Evolutionary conservation across 768 basidiomycete species (phyloP).

Genomic region (Lactarius quietus): DNA sequence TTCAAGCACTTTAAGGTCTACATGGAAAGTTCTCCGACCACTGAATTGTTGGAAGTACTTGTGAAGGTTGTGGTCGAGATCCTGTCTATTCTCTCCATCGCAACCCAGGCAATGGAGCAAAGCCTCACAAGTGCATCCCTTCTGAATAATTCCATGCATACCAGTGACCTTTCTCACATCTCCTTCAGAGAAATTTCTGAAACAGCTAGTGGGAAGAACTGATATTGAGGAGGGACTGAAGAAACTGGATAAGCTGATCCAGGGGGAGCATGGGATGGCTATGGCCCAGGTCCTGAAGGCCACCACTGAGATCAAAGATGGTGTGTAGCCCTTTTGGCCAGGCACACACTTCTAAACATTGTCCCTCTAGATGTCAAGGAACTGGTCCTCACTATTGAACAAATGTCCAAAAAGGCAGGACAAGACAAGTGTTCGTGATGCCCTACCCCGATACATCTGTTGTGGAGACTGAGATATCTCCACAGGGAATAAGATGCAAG

Average conservation of each 20-base stretch:
- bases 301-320: too few relatives aligned
- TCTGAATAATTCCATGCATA: too few relatives aligned
- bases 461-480: background rate
- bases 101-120: background rate
- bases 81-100: constrained; percentile 2
- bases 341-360: background rate
- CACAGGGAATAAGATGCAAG: background rate
- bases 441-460: background rate
- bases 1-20: background rate
- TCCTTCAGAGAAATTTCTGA: too few relatives aligned
- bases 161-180: background rate
- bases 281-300: too few relatives aligned
- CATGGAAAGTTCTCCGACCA: background rate
- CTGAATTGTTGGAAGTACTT: background rate
- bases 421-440: background rate
- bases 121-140: background rate
- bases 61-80: constrained; percentile 1
- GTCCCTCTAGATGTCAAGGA: background rate
- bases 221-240: too few relatives aligned
- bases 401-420: background rate
- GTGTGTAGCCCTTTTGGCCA: too few relatives aligned
- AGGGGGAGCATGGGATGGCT: too few relatives aligned
- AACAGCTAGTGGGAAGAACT: too few relatives aligned
- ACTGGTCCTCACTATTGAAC: background rate
- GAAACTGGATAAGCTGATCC: too few relatives aligned